phyloP scores from a whole-genome alignment of 1,284 basidiomycete species.

The Sanghuangporus baumii region DNA sequence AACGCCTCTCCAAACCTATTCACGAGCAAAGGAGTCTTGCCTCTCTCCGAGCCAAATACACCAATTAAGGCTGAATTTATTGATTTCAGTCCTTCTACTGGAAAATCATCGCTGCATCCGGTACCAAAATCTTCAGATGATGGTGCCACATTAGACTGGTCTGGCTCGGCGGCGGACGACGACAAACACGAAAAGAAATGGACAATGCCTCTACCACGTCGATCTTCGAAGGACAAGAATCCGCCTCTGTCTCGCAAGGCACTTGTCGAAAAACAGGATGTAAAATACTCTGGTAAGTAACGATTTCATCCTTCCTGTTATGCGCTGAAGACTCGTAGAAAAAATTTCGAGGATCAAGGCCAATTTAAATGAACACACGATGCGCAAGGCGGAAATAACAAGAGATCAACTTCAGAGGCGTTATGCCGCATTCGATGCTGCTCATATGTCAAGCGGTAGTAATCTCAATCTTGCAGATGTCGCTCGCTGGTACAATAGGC shows the following conservation, averaged over 20 bases:
- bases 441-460: conserved; percentile 28
- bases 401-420: conserved; percentile 59
- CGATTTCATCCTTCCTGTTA: neutral
- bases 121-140: conserved; percentile 62
- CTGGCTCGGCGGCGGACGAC: conserved; percentile 42
- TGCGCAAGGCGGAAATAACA: conserved; percentile 60
- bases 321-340: conserved; percentile 33
- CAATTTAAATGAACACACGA: conserved; percentile 44
- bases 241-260: conserved; percentile 33
- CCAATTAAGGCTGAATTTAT: conserved; percentile 37
- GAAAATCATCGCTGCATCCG: conserved; percentile 38
- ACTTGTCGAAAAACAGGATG: conserved; percentile 45
- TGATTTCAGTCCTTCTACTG: conserved; percentile 67
- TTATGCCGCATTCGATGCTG: conserved; percentile 47
- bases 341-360: conserved; percentile 50
- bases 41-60: conserved; percentile 20
- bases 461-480: conserved; percentile 43
- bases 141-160: conserved; percentile 68
- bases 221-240: conserved; percentile 51
- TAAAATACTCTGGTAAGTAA: conserved; percentile 40
- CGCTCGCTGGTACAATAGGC: conserved; percentile 52
- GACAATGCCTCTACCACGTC: conserved; percentile 52
- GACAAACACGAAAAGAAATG: conserved; percentile 55
- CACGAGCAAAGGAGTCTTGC: conserved; percentile 21
- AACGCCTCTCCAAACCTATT: conserved; percentile 30